Evolutionary conservation across 768 basidiomycete genomes (phyloP).

Genomic region (Pleurotus tuoliensis): DNA sequence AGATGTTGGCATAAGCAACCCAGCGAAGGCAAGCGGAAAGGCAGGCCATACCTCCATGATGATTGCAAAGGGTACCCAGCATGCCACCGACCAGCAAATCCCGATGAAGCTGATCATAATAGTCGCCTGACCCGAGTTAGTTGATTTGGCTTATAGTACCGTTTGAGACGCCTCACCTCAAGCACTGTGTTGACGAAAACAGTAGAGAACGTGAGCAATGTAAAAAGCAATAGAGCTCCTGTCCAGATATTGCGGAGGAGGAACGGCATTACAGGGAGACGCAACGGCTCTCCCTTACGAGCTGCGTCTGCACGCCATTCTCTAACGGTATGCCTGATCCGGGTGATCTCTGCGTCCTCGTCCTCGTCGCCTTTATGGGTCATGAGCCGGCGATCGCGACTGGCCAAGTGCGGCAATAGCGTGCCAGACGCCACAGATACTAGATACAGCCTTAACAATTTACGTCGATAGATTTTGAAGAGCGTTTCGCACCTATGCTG

Average conservation of each 20-base stretch:
- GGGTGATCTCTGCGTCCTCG: constrained; percentile 69
- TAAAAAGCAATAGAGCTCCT: constrained; percentile 79
- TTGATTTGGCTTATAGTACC: neutral
- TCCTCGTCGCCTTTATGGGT: constrained; percentile 67
- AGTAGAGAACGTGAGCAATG: constrained; percentile 73
- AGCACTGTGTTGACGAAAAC: constrained; percentile 81
- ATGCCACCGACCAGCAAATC: constrained; percentile 96
- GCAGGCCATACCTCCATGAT: constrained; percentile 80
- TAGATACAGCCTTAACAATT: constrained; percentile 22
- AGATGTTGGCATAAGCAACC: neutral
- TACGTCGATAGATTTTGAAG: neutral
- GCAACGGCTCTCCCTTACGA: constrained; percentile 66
- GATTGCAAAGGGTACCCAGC: constrained; percentile 96
- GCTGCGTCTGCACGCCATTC: constrained; percentile 86
- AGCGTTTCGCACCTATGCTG: constrained; percentile 64
- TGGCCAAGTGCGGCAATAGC: constrained; percentile 75
- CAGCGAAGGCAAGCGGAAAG: neutral
- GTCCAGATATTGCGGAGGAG: constrained; percentile 93
- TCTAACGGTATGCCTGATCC: constrained; percentile 66
- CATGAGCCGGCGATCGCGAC: constrained; percentile 77
- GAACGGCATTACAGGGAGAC: constrained; percentile 85
- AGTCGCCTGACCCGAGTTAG: constrained; percentile 53
- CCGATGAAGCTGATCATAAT: constrained; percentile 81
- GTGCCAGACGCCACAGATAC: constrained; percentile 85
- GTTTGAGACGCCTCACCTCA: constrained; percentile 40